Percentiles rank a stretch among this genome's conserved stretches.
These are phyloP conservation scores for Casuarina cunninghamiana DNA, from an alignment of 306 rosid species.

Conservation along the genomic window DNA sequence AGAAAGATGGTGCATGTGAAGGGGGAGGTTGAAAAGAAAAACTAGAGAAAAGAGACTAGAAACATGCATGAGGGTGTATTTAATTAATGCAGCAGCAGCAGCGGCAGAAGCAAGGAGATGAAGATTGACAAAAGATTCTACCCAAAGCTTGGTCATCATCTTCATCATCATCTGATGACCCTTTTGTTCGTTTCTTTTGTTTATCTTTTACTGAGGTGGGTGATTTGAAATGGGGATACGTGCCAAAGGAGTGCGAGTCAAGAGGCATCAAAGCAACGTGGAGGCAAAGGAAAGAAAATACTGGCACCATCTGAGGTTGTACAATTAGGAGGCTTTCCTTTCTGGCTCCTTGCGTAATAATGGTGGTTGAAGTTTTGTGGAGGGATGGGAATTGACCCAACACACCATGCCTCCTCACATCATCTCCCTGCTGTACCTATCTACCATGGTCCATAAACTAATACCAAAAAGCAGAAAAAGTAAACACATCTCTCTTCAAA, in stretches of 20 bases:
- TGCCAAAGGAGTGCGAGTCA: slow-evolving; percentile 38
- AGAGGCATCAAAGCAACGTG: slow-evolving; percentile 37
- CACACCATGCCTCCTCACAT: slow-evolving; percentile 15
- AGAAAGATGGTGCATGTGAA: slow-evolving; percentile 13
- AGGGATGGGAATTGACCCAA: slow-evolving; percentile 27
- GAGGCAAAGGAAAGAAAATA: slow-evolving; percentile 44
- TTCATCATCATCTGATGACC: not conserved
- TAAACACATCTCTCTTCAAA: slow-evolving; percentile 18
- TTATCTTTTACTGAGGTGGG: slow-evolving; percentile 25
- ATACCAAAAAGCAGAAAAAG: not conserved
- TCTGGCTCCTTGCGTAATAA: slow-evolving; percentile 9
- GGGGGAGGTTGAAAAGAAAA: not conserved
- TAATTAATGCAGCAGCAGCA: not conserved
- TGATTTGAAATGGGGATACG: slow-evolving; percentile 43
- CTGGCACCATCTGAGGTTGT: slow-evolving; percentile 42
- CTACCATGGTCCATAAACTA: not conserved
- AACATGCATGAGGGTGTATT: slow-evolving; percentile 13
- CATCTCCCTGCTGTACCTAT: not conserved
- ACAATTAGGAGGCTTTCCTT: slow-evolving; percentile 13
- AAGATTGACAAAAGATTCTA: not conserved
- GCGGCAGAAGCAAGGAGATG: not conserved
- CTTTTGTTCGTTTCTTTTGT: not conserved
- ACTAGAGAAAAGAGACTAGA: not conserved
- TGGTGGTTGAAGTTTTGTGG: slow-evolving; percentile 14
- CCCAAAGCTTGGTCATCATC: slow-evolving; percentile 3